Evolutionary conservation across 2,329 filamentous ascomycete species (phyloP), one percentile per base, ranked within the genome.

Genomic region (Scleromitrula shiraiana): DNA sequence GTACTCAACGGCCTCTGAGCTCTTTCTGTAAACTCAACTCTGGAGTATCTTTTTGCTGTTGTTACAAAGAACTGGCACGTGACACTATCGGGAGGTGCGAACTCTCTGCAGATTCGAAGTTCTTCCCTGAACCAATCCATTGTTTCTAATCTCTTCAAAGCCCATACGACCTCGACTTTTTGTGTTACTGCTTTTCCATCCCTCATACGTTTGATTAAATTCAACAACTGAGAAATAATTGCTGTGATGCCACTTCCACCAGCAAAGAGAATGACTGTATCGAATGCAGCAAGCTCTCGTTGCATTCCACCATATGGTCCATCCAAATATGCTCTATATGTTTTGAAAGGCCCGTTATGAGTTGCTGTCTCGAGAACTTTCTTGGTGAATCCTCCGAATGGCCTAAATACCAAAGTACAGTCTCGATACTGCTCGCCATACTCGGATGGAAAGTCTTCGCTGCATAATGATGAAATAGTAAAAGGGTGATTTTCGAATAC

Each of bases 71-170:
- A 96, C 64, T 95, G 90, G 71, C 90, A 96, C 20, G 86, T 87
- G 7, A 96, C 86, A 24, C 86, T 85, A 62, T 93, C 88, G 0
- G 87, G 85, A 1, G 91, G 91, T 8, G 91, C 90, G 41, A 82
- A 84, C 66, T 96, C 88, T 59, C 88, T 80, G 68, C 91, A 95
- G 59, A 96, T 95, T 40, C 89, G 80, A 50, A 96, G 74, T 65
- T 96, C 91, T 67, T 96, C 90, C 56, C 88, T 86, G 74, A 96
- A 97, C 91, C 91, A 97, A 64, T 96, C 88, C 82, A 97, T 88
- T 1, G 88, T 88, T 65, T 96, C 91, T 12, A 93, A 81, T 48
- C 86, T 80, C 67, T 93, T 95, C 56, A 96, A 72, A 5, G 90
- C 82, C 91, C 91, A 97, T n/a, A 97, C 79, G 1, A 97, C 87